Evolutionary conservation across 2,329 filamentous ascomycete species (phyloP), one percentile per base, ranked within the genome.

Genomic region (Zymoseptoria brevis): DNA sequence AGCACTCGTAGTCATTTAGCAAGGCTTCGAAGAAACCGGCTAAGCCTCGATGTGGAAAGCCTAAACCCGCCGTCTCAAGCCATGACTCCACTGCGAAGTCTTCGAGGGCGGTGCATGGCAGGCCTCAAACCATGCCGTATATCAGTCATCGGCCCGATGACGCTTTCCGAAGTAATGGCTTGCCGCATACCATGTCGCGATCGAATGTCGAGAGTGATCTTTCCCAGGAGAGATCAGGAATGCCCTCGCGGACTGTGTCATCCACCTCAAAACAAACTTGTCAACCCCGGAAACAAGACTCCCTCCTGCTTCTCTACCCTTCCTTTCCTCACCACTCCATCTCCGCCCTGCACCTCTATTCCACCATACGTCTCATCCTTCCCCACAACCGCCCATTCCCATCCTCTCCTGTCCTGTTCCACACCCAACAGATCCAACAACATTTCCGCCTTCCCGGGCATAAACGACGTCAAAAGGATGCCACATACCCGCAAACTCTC

Each of bases 401-500:
- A 82, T 0, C 77, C 81, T 58, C 93, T 81, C 56, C 81, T 82
- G 8, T 82, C 79, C 8, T 77, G 71, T 2, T 78, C 75, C 4
- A 99, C 91, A 1, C 88, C 87, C 8, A 99, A 77, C 68, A 87
- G 82, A 71, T 96, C 87, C 0, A 99, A 81, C 30, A 96, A 74
- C 64, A 83, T 77, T 9, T 75, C 75, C 53, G 90, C 83, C 73
- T 95, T 96, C 49, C 77, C 79, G 0, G 94, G 94, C 82, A 99
- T 96, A 69, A 92, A 89, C 1, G 94, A 91, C 73, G 96, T 92
- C 51, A 99, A 77, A 53, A 97, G 78, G 66, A 99, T 96, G 13
- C 87, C 90, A 0, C 81, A 79, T 22, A 96, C 83, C 45, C 94
- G 87, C 53, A 96, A 72, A 4, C 87, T 83, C 75, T 99, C 94